These are phyloP conservation scores for Verbena officinalis DNA, from an alignment of 257 asterid genomes.

Conservation along the genomic window DNA sequence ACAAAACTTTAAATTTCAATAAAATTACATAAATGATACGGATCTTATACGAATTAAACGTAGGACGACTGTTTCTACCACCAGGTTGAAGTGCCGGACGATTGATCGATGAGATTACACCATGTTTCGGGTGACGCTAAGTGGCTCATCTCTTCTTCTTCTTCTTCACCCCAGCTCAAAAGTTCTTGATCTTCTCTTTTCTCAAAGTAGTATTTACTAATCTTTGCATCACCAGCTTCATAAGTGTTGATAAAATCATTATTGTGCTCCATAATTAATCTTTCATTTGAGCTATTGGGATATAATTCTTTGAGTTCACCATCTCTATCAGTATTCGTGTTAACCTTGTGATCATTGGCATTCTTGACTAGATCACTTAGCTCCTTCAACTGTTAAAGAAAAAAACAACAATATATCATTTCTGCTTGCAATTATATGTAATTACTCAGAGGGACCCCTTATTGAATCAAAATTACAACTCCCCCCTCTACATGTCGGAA, in stretches of 20 bases:
- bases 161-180: constrained; percentile 24
- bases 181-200: constrained; percentile 34
- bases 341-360: constrained; percentile 13
- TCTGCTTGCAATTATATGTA: too few species aligned
- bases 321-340: neutral
- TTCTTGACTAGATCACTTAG: constrained; percentile 36
- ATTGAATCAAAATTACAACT: neutral
- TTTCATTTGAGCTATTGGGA: constrained; percentile 21
- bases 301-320: constrained; percentile 19
- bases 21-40: too few species aligned
- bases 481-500: too few species aligned
- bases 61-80: constrained; percentile 38
- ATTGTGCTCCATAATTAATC: neutral
- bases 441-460: too few species aligned
- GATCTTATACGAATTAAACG: neutral
- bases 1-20: neutral
- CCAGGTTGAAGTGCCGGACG: constrained; percentile 41
- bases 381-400: constrained; percentile 40
- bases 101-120: constrained; percentile 36
- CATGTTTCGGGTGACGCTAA: constrained; percentile 35
- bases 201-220: constrained; percentile 3
- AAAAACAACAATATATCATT: too few species aligned
- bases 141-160: constrained; percentile 37
- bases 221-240: constrained; percentile 11
- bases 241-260: neutral